Evolutionary conservation across 768 basidiomycete species (phyloP), one percentile per base, ranked within the genome.

Genomic region (Leucosporidium creatinivorum): DNA sequence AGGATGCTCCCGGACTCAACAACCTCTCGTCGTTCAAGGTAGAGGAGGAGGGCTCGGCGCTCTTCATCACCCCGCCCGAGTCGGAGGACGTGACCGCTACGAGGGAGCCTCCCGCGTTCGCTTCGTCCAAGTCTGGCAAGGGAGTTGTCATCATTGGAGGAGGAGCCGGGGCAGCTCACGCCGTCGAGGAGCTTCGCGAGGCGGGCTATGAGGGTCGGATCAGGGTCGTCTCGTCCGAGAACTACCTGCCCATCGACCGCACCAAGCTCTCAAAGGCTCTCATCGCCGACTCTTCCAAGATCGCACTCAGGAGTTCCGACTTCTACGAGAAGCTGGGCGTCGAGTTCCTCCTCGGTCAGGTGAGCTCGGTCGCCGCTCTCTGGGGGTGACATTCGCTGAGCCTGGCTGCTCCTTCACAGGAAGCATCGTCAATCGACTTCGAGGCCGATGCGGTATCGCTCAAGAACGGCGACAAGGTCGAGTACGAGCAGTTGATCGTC

Each of bases 261-360:
- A 93, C 93, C 52, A 93, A 89, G 79, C 81, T 94, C 63, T 91
- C 89, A 79, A 94, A 96, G 78, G 86, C 85, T 4, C 84, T 94
- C 61, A 82, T 87, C 51, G 86, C 87, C 23, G 89, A 93, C 73
- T 78, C 86, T 2, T 79, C 84, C n/a, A 91, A 91, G 79, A 78
- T 93, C 44, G 85, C 88, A 77, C 89, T 84, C 82, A 83, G 85
- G 23, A 82, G 84, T 2, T 81, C 86, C 21, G 85, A 87, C 28
- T 88, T 88, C 75, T 81, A 91, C 66, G 61, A 70, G 44, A 63
- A 87, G 75, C 88, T 85, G 72, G 83, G 84, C 31, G 85, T 86
- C 8, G 84, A 84, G 58, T 79, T 90, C 61, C 83, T 87, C 47
- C 82, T 85, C 21, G 84, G 82, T 58, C 81, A 82, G 31, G 85